Base-by-base conservation (phyloP, 1,284 basidiomycete species). In the Veloporphyrellus conicus region DNA sequence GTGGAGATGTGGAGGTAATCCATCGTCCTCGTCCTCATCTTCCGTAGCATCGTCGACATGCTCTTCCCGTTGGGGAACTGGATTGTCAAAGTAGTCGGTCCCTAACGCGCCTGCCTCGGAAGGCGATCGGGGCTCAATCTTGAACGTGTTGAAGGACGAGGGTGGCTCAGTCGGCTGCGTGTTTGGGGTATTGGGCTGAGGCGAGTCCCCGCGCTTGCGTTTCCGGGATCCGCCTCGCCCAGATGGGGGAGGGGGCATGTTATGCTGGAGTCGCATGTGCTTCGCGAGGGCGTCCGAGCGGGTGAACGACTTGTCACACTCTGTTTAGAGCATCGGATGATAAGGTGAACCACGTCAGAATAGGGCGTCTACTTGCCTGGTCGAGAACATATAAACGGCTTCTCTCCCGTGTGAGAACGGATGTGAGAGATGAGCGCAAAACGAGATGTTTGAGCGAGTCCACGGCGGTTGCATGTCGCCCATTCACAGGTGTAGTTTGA, bases 291-390 rank as follows among this genome's bases (percentile, higher is more conserved):
- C 91, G 67, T 94, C 92, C 1, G 90, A 91, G 28, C 91, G 86
- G 5, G 92, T 93, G 64, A 94, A 94, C 0, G 88, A 87, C 64
- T 92, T 93, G 72, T 94, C 92, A 62, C 92, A 94, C 69, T 93
- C 92, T 89, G 20, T 38, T 33, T 39, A 7, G 3, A 19, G 1
- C 8, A 41, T 47, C 22, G 56, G 41, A 15, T 20, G 15, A 31
- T 16, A 15, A 14, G n/a, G 4, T 1, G 14, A 10, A 28, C 34
- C 15, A 47, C 38, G 41, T 27, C 18, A 33, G n/a, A n/a, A 12
- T 3, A 10, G 18, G 7, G 18, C n/a, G 12, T 27, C 42, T 44
- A 70, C 77, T 56, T 52, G 87, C 89, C 88, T 61, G 89, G 84
- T 51, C 79, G 70, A 3, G 83, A 72, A 62, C 91, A 94, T n/a